Base-by-base conservation (phyloP, 306 rosid species). In the Casuarina glauca region DNA sequence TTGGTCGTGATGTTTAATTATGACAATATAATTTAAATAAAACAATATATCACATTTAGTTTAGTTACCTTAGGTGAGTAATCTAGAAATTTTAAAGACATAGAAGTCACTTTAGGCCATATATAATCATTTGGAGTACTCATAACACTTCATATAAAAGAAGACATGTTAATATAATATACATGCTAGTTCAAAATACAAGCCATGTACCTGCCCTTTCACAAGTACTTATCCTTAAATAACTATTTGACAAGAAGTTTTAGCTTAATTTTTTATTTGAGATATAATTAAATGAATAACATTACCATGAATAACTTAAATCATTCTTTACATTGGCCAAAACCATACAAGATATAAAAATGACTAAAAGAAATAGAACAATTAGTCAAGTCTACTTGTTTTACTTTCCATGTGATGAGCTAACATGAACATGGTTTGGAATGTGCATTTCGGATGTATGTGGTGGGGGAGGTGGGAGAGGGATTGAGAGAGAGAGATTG, bases 11-110 rank as follows among this genome's bases (percentile, higher is more conserved):
- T 7, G 38, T 1, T 17, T 5, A 3, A 15, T 67, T 48, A 9
- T 38, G 69, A 20, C 3, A 67, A 54, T 39, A 62, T 54, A 72
- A 26, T 54, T 75, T 44, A 82, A 35, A 70, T 58, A 35, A 75
- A 38, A 76, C 20, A 71, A 9, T 39, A 36, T 41, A 10, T 43
- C 58, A 48, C 13, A 48, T 42, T 13, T 50, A 70, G 64, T 51
- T 75, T 67, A 64, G 66, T 81, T 89, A 93, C 99, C 99, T 88
- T 95, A 35, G 90, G 1, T 68, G 86, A 88, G 96, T 96, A 95
- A 88, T 88, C 93, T 68, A 97, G 99, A 79, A 95, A 95, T 87
- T 82, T 93, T 95, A 78, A 97, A 79, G 99, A 97, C 90, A 93
- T 81, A 78, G 97, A 90, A 86, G 85, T 93, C 82, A 95, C 97